Conservation (phyloP, 768 basidiomycete genomes). For the Calocybe indica region DNA sequence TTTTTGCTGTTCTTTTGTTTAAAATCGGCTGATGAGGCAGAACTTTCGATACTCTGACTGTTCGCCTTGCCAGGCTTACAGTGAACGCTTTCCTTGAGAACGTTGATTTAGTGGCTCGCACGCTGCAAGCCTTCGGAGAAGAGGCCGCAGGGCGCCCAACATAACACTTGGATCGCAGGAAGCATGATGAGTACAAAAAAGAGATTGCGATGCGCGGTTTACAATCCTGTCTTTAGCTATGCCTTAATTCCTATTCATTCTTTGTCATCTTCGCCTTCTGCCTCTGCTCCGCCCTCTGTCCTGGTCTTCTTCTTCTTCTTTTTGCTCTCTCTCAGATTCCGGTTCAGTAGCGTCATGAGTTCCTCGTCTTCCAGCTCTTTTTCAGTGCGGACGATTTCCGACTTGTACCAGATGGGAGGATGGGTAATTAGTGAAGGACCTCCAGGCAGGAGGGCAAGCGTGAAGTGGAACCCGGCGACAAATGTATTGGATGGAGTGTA, state of each 20-base stretch:
- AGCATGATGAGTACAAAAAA: too few species aligned
- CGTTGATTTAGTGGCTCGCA: conserved; percentile 78
- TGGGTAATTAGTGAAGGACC: conserved; percentile 87
- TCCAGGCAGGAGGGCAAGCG: conserved; percentile 84
- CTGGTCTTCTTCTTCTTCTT: conserved; percentile 85
- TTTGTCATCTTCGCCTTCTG: conserved; percentile 43
- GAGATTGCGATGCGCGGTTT: too few species aligned
- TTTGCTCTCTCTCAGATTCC: conserved; percentile 82
- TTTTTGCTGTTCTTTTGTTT: neutral
- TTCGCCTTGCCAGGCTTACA: conserved; percentile 79
- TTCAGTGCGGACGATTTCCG: conserved; percentile 84
- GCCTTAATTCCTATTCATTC: conserved; percentile 13
- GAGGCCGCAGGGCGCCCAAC: conserved; percentile 36
- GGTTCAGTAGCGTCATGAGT: conserved; percentile 70
- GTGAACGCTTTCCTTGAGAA: conserved; percentile 89
- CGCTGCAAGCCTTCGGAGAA: conserved; percentile 74
- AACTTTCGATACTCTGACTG: conserved; percentile 70
- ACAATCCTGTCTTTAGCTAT: too few species aligned
- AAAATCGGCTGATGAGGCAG: conserved; percentile 28
- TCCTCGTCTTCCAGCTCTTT: conserved; percentile 88
- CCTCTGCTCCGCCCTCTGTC: conserved; percentile 29
- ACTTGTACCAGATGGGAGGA: conserved; percentile 89
- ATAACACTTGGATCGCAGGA: too few species aligned
- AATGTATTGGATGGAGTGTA: conserved; percentile 79
- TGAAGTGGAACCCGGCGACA: conserved; percentile 97